Conservation (phyloP, 345 rosid genomes). For the Gossypioides kirkii region DNA sequence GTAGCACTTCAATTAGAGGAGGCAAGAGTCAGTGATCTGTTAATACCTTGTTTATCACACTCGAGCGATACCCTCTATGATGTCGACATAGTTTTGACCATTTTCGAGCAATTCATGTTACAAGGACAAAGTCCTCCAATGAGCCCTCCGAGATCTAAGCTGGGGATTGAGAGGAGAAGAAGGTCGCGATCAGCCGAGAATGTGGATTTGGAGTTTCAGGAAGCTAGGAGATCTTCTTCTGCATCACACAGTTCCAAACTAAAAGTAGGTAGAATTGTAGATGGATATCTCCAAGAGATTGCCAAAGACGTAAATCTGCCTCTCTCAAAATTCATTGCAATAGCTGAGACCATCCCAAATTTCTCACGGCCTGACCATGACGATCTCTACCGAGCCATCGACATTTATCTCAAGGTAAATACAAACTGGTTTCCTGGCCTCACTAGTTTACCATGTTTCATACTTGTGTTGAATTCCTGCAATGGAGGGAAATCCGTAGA, state of each 20-base stretch:
- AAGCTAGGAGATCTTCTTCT: slow-evolving; percentile 87
- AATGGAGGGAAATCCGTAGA: not conserved
- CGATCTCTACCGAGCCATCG: slow-evolving; percentile 92
- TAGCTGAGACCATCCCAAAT: slow-evolving; percentile 73
- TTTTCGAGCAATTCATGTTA: slow-evolving; percentile 81
- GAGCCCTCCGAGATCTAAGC: slow-evolving; percentile 74
- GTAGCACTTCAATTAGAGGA: slow-evolving; percentile 83
- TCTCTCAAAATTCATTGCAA: slow-evolving; percentile 64
- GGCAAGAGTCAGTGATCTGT: slow-evolving; percentile 68
- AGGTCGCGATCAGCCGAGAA: slow-evolving; percentile 91
- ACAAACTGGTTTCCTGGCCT: not conserved
- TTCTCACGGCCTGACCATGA: slow-evolving; percentile 85
- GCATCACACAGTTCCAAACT: slow-evolving; percentile 91
- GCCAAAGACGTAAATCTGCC: slow-evolving; percentile 69
- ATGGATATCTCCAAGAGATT: slow-evolving; percentile 78
- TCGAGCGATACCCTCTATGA: slow-evolving; percentile 53
- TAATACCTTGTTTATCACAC: slow-evolving; percentile 59
- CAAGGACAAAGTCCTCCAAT: slow-evolving; percentile 94
- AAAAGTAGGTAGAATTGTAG: slow-evolving; percentile 89
- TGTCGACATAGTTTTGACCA: slow-evolving; percentile 64
- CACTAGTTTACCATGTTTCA: slow-evolving; percentile 8
- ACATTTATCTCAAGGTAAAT: slow-evolving; percentile 92
- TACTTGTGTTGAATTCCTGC: not conserved
- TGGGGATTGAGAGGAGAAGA: slow-evolving; percentile 72
- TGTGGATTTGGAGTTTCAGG: slow-evolving; percentile 72